Evolutionary conservation across 2,329 filamentous ascomycete genomes (phyloP).

Genomic region (Nigrospora osmanthi): DNA sequence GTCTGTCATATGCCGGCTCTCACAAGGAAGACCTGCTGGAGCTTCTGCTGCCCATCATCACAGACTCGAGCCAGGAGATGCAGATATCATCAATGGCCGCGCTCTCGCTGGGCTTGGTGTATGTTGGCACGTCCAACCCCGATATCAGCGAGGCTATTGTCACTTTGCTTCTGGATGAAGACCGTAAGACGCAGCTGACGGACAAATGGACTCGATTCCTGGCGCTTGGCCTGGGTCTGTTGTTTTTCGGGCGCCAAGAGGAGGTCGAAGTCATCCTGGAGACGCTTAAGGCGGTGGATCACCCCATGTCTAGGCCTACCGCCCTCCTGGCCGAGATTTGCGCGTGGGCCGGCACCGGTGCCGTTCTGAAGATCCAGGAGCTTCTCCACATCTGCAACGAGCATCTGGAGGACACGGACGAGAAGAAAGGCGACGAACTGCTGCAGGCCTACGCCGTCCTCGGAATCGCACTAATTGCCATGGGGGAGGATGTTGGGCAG

Average conservation of each 20-base stretch:
- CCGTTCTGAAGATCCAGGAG: conserved; percentile 94
- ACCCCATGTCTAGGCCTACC: conserved; percentile 95
- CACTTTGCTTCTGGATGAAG: conserved; percentile 87
- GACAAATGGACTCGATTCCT: conserved; percentile 99
- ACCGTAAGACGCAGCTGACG: conserved; percentile 81
- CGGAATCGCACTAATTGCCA: conserved; percentile 86
- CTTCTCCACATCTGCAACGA: conserved; percentile 97
- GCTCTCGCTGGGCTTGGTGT: conserved; percentile 80
- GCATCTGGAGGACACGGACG: conserved; percentile 87
- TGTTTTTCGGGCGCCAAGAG: conserved; percentile 95
- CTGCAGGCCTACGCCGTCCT: conserved; percentile 94
- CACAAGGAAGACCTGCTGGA: conserved; percentile 87
- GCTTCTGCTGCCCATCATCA: conserved; percentile 76
- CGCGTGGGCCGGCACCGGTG: conserved; percentile 95
- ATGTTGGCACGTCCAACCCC: conserved; percentile 84
- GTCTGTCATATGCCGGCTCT: conserved; percentile 88
- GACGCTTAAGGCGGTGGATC: conserved; percentile 92
- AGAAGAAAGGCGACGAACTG: conserved; percentile 92
- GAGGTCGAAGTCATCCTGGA: conserved; percentile 98
- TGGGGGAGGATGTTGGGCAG: conserved; percentile 97
- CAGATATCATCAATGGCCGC: conserved; percentile 95
- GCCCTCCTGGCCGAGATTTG: conserved; percentile 92
- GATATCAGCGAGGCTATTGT: conserved; percentile 91
- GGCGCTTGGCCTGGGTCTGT: conserved; percentile 81
- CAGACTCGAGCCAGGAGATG: conserved; percentile 80